Evolutionary conservation across 2,329 filamentous ascomycete species (phyloP), one percentile per base, ranked within the genome.

Genomic region (Cucurbitaria berberidis): DNA sequence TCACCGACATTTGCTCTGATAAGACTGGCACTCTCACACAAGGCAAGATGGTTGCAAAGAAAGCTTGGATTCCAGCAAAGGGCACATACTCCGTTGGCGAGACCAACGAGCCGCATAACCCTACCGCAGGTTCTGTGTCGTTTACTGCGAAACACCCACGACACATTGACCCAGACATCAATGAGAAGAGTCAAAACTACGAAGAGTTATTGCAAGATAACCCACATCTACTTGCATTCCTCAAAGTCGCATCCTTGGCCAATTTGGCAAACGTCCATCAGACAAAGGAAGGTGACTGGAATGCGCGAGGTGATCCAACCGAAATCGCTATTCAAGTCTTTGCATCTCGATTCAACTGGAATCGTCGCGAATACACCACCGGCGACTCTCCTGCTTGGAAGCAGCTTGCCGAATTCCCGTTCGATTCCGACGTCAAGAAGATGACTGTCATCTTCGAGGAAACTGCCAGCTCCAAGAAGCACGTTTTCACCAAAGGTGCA

Each of bases 321-420:
- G 88, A 90, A 63, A 88, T 90, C 55, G 87, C 88, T 2, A 87
- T 90, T 40, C 87, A 90, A 63, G 88, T 91, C 0, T 89, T 90
- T 66, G 86, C 86, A 3, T 84, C 82, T 26, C 83, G 88, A n/a
- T 90, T 91, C 70, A 77, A 84, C 53, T 85, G 83, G 81, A 64
- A 68, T 45, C 64, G 65, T 35, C 84, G 85, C 53, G 78, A 77
- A 9, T 81, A 82, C 42, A 68, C 59, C 41, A 57, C 60, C 39
- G 69, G 77, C 9, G 60, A 67, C 5, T 43, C 56, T 2, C 59
- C 62, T 9, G 51, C 59, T 3, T 74, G 70, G 70, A 66, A 72
- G 36, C 63, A 67, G 24, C 51, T 86, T 32, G 83, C 84, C 1
- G 88, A 91, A 62, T 89, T 86, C 52, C 88, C 87, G 0, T 91